Base-by-base conservation (phyloP, 163 green algal species). In the Prototheca wickerhamii region DNA sequence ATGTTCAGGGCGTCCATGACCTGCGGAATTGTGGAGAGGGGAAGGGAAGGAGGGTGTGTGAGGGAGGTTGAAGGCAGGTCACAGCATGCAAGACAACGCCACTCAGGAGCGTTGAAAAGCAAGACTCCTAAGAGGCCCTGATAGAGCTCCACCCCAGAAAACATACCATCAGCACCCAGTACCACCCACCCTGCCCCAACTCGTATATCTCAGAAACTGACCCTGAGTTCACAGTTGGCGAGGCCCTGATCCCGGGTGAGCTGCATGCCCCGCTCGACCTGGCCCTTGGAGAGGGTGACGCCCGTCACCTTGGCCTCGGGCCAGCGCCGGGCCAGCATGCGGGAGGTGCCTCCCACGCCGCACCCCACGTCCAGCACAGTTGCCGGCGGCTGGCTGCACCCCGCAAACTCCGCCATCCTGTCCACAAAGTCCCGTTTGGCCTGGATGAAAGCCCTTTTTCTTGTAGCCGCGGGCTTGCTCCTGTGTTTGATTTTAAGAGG, bases 1-100 rank as follows among this genome's bases (percentile, higher is more conserved):
- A 95, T 95, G 4, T 80, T 65, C 32, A 96, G 72, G n/a, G 89
- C 89, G 57, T 96, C 82, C 88, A 95, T 95, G 10, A 96, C 84
- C 80, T 89, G 67, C n/a, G 63, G 67, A 37, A 60, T 28, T 4
- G 26, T 46, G 32, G 28, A 26, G 21, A 52, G 58, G 15, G 32
- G 23, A 37, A 7, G 18, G 28, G 18, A 49, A 21, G 43, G 4
- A 34, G n/a, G 25, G 40, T 23, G 59, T 65, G 18, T 52, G 57
- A 52, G 50, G 31, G 57, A 12, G 34, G 28, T 25, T 51, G 42
- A 51, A 51, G 42, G n/a, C n/a, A n/a, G n/a, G n/a, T n/a, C n/a
- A n/a, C n/a, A n/a, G n/a, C n/a, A n/a, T n/a, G n/a, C n/a, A n/a
- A n/a, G n/a, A n/a, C n/a, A n/a, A n/a, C n/a, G n/a, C n/a, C n/a